A percentile compares a stretch with the other conserved stretches of the same genome.
phyloP scores from a whole-genome alignment of 2,329 filamentous ascomycete genomes.

The Fusarium austroafricanum region DNA sequence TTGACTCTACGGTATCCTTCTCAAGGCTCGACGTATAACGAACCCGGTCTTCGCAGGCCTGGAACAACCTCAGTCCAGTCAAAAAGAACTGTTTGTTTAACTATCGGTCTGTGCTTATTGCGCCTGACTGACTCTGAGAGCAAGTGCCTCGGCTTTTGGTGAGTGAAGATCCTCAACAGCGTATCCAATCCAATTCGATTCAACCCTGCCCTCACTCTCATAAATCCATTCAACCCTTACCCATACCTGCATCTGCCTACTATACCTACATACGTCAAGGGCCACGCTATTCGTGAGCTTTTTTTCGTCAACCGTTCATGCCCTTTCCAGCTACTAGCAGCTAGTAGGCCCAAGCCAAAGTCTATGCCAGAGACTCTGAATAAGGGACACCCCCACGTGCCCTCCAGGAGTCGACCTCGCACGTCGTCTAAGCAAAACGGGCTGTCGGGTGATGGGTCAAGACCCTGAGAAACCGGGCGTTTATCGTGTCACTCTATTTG shows the following conservation, averaged over 20 bases:
- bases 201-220: slow-evolving; percentile 18
- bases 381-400: slow-evolving; percentile 42
- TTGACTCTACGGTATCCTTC: slow-evolving; percentile 1
- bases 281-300: slow-evolving; percentile 3
- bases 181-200: slow-evolving; percentile 24
- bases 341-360: slow-evolving; percentile 1
- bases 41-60: slow-evolving; percentile 5
- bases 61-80: slow-evolving; percentile 3
- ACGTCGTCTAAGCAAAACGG: slow-evolving; percentile 21
- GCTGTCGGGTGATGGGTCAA: slow-evolving; percentile 40
- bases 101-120: slow-evolving; percentile 25
- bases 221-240: slow-evolving; percentile 28
- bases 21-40: slow-evolving; percentile 11
- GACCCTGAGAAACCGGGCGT: slow-evolving; percentile 31
- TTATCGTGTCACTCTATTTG: slow-evolving; percentile 43
- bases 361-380: slow-evolving; percentile 23
- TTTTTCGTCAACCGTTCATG: slow-evolving; percentile 12
- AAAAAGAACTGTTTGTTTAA: not conserved
- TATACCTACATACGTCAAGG: slow-evolving; percentile 19
- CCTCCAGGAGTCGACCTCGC: slow-evolving; percentile 38
- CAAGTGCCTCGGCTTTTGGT: slow-evolving; percentile 40
- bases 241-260: slow-evolving; percentile 20
- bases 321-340: slow-evolving; percentile 19
- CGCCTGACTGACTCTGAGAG: slow-evolving; percentile 8
- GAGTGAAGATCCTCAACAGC: slow-evolving; percentile 27